Evolutionary conservation across 495 filamentous ascomycete genomes (phyloP).

Genomic region (Acidiella bohemica): DNA sequence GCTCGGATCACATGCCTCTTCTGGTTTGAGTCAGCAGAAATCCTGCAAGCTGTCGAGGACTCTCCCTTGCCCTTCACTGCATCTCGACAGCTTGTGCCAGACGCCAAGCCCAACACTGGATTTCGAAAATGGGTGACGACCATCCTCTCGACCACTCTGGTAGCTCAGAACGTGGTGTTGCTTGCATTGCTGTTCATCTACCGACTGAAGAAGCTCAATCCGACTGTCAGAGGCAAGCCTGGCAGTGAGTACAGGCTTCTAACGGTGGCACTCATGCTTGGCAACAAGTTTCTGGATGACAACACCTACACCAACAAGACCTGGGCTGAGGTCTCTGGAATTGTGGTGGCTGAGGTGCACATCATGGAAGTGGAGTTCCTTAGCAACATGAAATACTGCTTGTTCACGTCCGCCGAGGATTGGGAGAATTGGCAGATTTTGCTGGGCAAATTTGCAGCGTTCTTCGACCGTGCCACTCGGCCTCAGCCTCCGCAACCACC

Average conservation of each 20-base stretch:
- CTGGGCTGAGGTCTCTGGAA: conserved; percentile 95
- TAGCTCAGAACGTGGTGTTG: conserved; percentile 89
- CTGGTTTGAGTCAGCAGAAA: conserved; percentile 88
- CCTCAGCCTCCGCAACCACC: conserved; percentile 17
- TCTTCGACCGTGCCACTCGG: conserved; percentile 52
- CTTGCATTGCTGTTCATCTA: conserved; percentile 88
- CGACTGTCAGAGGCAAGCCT: conserved; percentile 70
- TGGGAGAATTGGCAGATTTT: conserved; percentile 80
- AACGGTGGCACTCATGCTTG: conserved; percentile 93
- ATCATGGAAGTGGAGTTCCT: conserved; percentile 99
- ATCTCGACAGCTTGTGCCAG: conserved; percentile 44
- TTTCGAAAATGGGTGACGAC: conserved; percentile 91
- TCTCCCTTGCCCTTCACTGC: conserved; percentile 36
- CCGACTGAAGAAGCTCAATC: conserved; percentile 78
- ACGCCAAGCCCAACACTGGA: conserved; percentile 61
- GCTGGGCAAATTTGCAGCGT: conserved; percentile 63
- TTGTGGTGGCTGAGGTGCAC: conserved; percentile 89
- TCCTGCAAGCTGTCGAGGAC: conserved; percentile 59
- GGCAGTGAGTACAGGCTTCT: conserved; percentile 94
- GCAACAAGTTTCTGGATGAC: conserved; percentile 98
- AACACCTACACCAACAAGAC: conserved; percentile 99
- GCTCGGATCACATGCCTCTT: conserved; percentile 84
- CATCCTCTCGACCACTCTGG: conserved; percentile 86
- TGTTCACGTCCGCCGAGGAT: conserved; percentile 66
- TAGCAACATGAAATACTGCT: conserved; percentile 92